A percentile compares a stretch with the other conserved stretches of the same genome.
Evolutionary conservation across 805 yeast species (phyloP).

Genomic region (Teunomyces pallodes): DNA sequence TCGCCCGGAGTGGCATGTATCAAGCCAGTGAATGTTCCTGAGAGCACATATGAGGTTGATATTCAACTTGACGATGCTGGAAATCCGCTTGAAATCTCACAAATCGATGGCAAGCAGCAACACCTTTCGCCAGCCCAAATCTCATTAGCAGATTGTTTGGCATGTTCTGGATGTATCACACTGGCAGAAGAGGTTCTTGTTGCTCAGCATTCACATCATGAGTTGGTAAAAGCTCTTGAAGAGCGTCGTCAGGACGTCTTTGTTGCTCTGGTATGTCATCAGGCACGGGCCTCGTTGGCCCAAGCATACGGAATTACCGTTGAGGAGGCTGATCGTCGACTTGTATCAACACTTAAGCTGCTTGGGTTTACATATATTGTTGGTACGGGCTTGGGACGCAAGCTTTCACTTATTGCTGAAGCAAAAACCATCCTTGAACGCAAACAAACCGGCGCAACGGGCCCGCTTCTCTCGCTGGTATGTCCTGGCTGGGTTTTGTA

Average conservation of each 20-base stretch:
- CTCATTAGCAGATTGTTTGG: constrained; percentile 87
- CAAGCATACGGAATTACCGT: constrained; percentile 56
- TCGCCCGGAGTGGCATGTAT: constrained; percentile 93
- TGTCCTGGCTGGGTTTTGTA: constrained; percentile 98
- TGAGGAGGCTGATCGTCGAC: constrained; percentile 54
- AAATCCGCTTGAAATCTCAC: constrained; percentile 65
- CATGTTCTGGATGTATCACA: constrained; percentile 96
- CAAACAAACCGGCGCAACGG: constrained; percentile 21
- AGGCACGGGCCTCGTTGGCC: constrained; percentile 79
- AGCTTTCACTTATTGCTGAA: constrained; percentile 52
- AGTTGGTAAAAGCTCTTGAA: constrained; percentile 58
- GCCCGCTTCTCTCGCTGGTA: constrained; percentile 65
- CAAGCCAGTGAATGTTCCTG: constrained; percentile 65
- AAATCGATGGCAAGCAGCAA: constrained; percentile 51
- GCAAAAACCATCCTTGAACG: constrained; percentile 45
- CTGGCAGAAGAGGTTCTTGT: constrained; percentile 94
- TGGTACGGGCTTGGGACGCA: constrained; percentile 82
- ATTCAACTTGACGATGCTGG: constrained; percentile 60
- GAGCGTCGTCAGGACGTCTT: constrained; percentile 39
- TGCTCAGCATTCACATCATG: constrained; percentile 85
- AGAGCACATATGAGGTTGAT: constrained; percentile 38
- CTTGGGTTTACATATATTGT: constrained; percentile 74
- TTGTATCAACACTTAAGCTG: constrained; percentile 52
- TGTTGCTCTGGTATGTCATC: constrained; percentile 82
- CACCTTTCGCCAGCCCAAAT: constrained; percentile 78